These are phyloP conservation scores for Saccharum officinarum DNA, from an alignment of 176 grass and related monocot species.

Conservation along the genomic window DNA sequence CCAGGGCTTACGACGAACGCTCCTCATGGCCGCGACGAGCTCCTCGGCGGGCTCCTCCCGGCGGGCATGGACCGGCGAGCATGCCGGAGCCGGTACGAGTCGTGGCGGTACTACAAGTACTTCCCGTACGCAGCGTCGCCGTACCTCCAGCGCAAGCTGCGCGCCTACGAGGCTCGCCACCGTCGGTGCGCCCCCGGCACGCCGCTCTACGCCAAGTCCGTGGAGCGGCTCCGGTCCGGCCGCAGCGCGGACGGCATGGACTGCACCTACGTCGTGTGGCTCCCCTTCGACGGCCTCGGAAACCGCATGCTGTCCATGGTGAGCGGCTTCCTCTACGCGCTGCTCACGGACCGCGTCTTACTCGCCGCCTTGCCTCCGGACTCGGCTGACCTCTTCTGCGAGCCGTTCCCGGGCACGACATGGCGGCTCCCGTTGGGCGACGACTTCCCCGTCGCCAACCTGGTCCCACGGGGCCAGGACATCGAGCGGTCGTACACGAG, in stretches of 20 bases:
- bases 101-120: not conserved
- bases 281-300: slow-evolving; percentile 48
- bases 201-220: not conserved
- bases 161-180: not conserved
- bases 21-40: not conserved
- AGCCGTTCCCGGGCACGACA: slow-evolving; percentile 58
- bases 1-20: too few species aligned
- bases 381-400: slow-evolving; percentile 62
- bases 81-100: not conserved
- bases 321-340: slow-evolving; percentile 51
- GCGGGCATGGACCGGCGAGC: not conserved
- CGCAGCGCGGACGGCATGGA: not conserved
- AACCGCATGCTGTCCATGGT: slow-evolving; percentile 54
- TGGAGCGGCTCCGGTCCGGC: not conserved
- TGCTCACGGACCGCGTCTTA: slow-evolving; percentile 55
- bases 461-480: not conserved
- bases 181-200: not conserved
- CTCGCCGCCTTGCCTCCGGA: slow-evolving; percentile 27
- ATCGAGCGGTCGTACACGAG: slow-evolving; percentile 44
- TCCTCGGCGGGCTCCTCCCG: not conserved
- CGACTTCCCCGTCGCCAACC: slow-evolving; percentile 43
- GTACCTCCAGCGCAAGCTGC: not conserved
- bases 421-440: slow-evolving; percentile 50
- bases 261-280: slow-evolving; percentile 56
- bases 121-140: not conserved